A percentile compares a stretch with the other conserved stretches of the same genome.
Evolutionary conservation across 495 filamentous ascomycete genomes (phyloP).

Genomic region (Bryoglossum gracile): DNA sequence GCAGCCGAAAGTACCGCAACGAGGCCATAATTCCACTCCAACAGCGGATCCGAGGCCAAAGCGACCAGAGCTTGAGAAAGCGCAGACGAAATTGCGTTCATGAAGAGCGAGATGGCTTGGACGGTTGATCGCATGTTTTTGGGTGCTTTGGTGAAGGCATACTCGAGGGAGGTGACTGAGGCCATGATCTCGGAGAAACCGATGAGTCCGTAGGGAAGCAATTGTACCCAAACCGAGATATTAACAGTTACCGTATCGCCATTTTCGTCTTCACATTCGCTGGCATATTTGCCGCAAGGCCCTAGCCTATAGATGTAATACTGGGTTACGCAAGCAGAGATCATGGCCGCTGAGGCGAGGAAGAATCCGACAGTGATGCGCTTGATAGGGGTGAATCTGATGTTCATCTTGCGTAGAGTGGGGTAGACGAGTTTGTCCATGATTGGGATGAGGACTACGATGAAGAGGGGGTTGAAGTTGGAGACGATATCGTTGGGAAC

Average conservation of each 20-base stretch:
- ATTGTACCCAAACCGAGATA: constrained; percentile 25
- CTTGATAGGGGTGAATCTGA: constrained; percentile 66
- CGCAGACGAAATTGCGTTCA: constrained; percentile 61
- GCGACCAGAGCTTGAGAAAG: constrained; percentile 62
- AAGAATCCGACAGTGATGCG: constrained; percentile 66
- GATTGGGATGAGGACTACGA: constrained; percentile 75
- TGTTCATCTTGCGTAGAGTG: constrained; percentile 47
- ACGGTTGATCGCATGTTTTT: constrained; percentile 67
- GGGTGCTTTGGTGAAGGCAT: constrained; percentile 75
- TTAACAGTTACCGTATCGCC: background rate
- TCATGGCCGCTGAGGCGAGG: constrained; percentile 53
- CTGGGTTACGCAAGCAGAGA: constrained; percentile 57
- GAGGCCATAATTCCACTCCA: constrained; percentile 59
- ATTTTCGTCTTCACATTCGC: constrained; percentile 14
- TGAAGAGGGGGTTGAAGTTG: constrained; percentile 68
- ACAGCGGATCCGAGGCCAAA: constrained; percentile 56
- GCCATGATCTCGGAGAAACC: constrained; percentile 36
- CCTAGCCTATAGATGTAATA: constrained; percentile 58
- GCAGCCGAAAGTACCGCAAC: constrained; percentile 57
- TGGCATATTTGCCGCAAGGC: constrained; percentile 48
- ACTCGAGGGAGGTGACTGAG: constrained; percentile 46
- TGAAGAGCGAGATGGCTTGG: constrained; percentile 59
- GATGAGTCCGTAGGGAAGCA: constrained; percentile 28
- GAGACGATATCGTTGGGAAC: constrained; percentile 73
- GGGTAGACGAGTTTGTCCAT: constrained; percentile 68